Conservation (phyloP, 306 rosid genomes). For the Casuarina cunninghamiana region DNA sequence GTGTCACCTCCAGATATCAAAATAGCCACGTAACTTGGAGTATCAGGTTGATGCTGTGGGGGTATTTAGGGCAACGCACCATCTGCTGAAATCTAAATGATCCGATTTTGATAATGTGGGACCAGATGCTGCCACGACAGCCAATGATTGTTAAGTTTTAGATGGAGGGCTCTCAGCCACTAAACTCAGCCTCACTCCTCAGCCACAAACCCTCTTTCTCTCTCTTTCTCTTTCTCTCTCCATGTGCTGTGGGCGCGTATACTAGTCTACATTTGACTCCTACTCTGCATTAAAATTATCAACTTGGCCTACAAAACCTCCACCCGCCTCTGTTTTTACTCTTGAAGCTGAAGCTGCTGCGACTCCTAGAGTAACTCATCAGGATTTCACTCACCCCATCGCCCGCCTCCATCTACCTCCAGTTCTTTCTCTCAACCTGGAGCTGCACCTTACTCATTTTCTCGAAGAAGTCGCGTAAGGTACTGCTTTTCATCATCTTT, state of each 20-base stretch:
- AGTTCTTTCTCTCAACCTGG: conserved; percentile 20
- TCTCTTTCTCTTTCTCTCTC: background rate
- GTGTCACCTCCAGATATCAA: conserved; percentile 3
- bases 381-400: background rate
- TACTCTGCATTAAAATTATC: background rate
- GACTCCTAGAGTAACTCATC: conserved; percentile 1
- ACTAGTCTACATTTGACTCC: background rate
- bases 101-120: conserved; percentile 15
- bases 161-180: conserved; percentile 66
- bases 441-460: conserved; percentile 15
- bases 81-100: background rate
- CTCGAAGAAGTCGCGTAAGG: conserved; percentile 24
- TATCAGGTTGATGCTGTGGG: background rate
- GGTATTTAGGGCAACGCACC: conserved; percentile 22
- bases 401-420: conserved; percentile 27
- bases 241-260: too few relatives aligned
- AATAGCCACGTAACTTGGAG: background rate
- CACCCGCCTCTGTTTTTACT: conserved; percentile 29
- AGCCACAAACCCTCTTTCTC: conserved; percentile 54
- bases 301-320: background rate
- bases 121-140: conserved; percentile 20
- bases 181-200: conserved; percentile 27
- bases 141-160: conserved; percentile 42
- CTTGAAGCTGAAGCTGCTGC: background rate
- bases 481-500: conserved; percentile 9